Conservation (phyloP, 2,329 filamentous ascomycete species). For the Nectriaceae sp. region DNA sequence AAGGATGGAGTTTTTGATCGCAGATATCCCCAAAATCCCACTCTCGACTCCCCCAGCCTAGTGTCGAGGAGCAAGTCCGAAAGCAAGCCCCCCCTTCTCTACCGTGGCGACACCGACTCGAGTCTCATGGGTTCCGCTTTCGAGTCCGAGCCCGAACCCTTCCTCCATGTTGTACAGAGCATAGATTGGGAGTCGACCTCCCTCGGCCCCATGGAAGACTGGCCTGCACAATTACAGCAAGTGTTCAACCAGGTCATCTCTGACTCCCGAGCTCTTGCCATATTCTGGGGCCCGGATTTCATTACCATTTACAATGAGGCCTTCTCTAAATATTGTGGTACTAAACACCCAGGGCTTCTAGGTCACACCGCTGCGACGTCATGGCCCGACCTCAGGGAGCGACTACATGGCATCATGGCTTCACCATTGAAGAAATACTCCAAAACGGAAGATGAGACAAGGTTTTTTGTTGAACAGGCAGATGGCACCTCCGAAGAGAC, state of each 20-base stretch:
- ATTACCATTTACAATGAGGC: slow-evolving; percentile 70
- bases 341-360: slow-evolving; percentile 64
- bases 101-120: slow-evolving; percentile 34
- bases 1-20: slow-evolving; percentile 21
- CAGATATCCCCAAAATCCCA: slow-evolving; percentile 23
- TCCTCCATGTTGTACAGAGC: slow-evolving; percentile 41
- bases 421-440: slow-evolving; percentile 32
- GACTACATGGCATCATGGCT: slow-evolving; percentile 36
- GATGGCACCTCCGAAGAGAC: slow-evolving; percentile 48
- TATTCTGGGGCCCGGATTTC: slow-evolving; percentile 65
- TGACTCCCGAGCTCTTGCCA: slow-evolving; percentile 53
- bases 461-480: slow-evolving; percentile 45
- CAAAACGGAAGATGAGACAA: slow-evolving; percentile 45
- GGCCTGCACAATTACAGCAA: slow-evolving; percentile 50
- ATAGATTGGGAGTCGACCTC: slow-evolving; percentile 50
- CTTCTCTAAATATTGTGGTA: slow-evolving; percentile 62
- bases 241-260: slow-evolving; percentile 45
- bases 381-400: slow-evolving; percentile 57
- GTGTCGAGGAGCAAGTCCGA: slow-evolving; percentile 23
- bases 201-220: slow-evolving; percentile 47
- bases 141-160: slow-evolving; percentile 38
- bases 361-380: slow-evolving; percentile 60
- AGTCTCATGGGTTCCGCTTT: slow-evolving; percentile 37
- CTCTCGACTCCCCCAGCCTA: slow-evolving; percentile 21
- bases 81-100: slow-evolving; percentile 28